Base-by-base conservation (phyloP, 2,329 filamentous ascomycete species). In the Ascosphaera acerosa region DNA sequence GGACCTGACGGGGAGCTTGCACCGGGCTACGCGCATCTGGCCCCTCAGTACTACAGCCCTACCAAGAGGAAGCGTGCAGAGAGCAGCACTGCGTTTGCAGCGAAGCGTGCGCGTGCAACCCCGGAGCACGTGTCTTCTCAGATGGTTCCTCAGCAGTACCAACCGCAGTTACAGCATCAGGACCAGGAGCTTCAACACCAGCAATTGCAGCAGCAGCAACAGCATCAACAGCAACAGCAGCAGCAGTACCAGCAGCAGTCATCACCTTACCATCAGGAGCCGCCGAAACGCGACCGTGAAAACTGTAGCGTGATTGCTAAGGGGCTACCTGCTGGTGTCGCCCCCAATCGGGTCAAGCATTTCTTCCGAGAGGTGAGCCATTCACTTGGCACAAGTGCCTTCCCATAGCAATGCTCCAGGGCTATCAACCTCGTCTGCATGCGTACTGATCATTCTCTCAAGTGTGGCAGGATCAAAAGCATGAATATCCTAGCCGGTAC, bases 231-330 rank as follows among this genome's bases (percentile, higher is more conserved):
- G n/a, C n/a, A n/a, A n/a, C n/a, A n/a, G n/a, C n/a, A n/a, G n/a
- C n/a, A n/a, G n/a, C n/a, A n/a, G n/a, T n/a, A n/a, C n/a, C n/a
- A n/a, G n/a, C n/a, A n/a, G n/a, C n/a, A n/a, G n/a, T n/a, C n/a
- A n/a, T n/a, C n/a, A n/a, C n/a, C n/a, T n/a, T n/a, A n/a, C n/a
- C n/a, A n/a, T n/a, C n/a, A n/a, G n/a, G n/a, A n/a, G 31, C 41
- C 37, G 35, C 47, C 55, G 18, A 84, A 78, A 49, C 71, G 87
- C 33, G 82, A 97, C 50, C 71, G 87, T 26, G 87, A 97, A 46
- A 76, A 94, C 49, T 74, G 80, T 1, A 82, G 77, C 0, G 63
- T 94, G 30, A 66, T 89, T 32, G 71, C 91, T 3, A 70, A 66
- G 31, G 76, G 81, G 40, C 53, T 97, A 15, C 81, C 87, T 2